Conservation (phyloP, 345 rosid species). For the Eucalyptus melliodora region DNA sequence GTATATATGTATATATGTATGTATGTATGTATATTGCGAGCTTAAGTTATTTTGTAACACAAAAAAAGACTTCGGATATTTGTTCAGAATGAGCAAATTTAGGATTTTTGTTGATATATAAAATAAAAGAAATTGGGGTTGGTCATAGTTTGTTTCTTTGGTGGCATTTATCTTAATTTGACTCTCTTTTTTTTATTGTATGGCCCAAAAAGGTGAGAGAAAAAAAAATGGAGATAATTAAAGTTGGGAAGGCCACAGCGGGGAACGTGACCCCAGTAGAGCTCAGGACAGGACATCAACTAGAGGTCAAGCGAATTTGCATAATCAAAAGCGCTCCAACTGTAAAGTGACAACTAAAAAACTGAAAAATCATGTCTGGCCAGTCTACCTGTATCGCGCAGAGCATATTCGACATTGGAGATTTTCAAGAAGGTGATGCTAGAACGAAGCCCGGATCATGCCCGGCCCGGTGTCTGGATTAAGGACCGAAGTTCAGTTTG, state of each 20-base stretch:
- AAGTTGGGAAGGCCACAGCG: neutral
- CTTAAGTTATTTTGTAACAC: too few relatives aligned
- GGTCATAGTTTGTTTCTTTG: neutral
- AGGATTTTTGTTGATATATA: neutral
- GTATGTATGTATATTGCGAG: too few relatives aligned
- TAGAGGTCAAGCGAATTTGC: neutral
- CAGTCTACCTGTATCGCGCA: neutral
- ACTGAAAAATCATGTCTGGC: neutral
- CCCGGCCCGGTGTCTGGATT: neutral
- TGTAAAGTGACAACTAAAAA: neutral
- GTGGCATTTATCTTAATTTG: neutral
- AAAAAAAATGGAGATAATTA: neutral
- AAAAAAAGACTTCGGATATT: too few relatives aligned
- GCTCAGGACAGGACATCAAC: neutral
- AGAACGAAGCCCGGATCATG: neutral
- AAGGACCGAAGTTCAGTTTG: neutral
- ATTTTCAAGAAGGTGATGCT: neutral
- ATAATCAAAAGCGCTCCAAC: neutral
- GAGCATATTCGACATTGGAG: neutral
- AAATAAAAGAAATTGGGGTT: too few relatives aligned
- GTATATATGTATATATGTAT: too few relatives aligned
- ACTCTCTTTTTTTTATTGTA: too few relatives aligned
- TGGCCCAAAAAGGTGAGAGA: neutral
- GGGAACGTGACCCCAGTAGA: neutral
- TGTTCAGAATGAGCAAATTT: rapidly evolving